Evolutionary conservation across 805 yeast genomes (phyloP).

Genomic region (Brettanomyces nanus): DNA sequence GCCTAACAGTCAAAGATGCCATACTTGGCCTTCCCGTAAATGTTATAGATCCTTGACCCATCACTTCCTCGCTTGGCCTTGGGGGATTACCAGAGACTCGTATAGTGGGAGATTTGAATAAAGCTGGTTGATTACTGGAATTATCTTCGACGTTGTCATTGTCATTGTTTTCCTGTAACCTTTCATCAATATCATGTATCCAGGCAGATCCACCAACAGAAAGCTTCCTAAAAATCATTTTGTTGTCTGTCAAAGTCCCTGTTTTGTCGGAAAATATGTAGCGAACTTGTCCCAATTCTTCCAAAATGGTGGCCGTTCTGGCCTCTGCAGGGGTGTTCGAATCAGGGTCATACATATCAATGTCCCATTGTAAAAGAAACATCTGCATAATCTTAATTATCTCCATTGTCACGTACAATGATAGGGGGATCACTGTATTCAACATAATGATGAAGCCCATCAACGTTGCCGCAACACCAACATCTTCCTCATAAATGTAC

Average conservation of each 20-base stretch:
- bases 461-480: constrained; percentile 78
- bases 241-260: constrained; percentile 92
- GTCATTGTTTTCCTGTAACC: constrained; percentile 19
- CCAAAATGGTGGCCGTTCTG: constrained; percentile 89
- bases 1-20: constrained; percentile 31
- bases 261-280: constrained; percentile 94
- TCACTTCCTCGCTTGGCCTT: neutral
- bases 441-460: constrained; percentile 98
- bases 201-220: constrained; percentile 85
- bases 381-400: constrained; percentile 86
- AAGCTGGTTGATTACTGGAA: neutral
- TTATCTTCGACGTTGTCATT: neutral
- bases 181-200: constrained; percentile 62
- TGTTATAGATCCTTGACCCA: constrained; percentile 13
- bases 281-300: constrained; percentile 94
- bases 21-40: constrained; percentile 50
- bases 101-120: neutral
- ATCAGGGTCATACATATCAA: constrained; percentile 85
- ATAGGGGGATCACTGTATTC: constrained; percentile 90
- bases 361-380: constrained; percentile 74
- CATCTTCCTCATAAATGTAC: constrained; percentile 70
- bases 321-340: constrained; percentile 91
- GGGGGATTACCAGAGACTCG: too few relatives aligned
- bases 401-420: constrained; percentile 94
- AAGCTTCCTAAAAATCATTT: constrained; percentile 86